phyloP scores from a whole-genome alignment of 2,329 filamentous ascomycete species.

The Fusarium ramigenum region DNA sequence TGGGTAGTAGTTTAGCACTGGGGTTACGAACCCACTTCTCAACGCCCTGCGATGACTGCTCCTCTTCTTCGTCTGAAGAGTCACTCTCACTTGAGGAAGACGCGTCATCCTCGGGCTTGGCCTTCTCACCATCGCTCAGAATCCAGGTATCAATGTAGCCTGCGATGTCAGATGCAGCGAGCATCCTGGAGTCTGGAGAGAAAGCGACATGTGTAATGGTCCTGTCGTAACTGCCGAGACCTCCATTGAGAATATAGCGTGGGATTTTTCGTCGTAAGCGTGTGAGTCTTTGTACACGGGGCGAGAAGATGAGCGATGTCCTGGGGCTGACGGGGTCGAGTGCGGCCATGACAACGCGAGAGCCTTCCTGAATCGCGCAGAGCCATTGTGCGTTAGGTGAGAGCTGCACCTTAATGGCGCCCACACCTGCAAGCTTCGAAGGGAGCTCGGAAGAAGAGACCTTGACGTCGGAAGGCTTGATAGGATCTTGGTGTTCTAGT shows the following conservation, averaged over 20 bases:
- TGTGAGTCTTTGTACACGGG: slow-evolving; percentile 55
- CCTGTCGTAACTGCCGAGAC: slow-evolving; percentile 79
- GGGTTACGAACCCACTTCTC: slow-evolving; percentile 81
- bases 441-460: slow-evolving; percentile 77
- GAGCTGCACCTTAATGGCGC: slow-evolving; percentile 75
- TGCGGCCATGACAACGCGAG: slow-evolving; percentile 60
- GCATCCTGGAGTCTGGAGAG: slow-evolving; percentile 79
- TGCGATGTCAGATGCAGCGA: slow-evolving; percentile 82
- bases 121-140: slow-evolving; percentile 56
- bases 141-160: slow-evolving; percentile 91
- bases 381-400: slow-evolving; percentile 78
- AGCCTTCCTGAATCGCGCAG: slow-evolving; percentile 69
- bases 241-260: slow-evolving; percentile 67
- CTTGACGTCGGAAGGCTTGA: slow-evolving; percentile 67
- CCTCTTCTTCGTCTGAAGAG: slow-evolving; percentile 57
- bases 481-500: slow-evolving; percentile 62
- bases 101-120: slow-evolving; percentile 48
- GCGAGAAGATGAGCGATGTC: slow-evolving; percentile 44
- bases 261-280: slow-evolving; percentile 64
- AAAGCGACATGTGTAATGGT: slow-evolving; percentile 80
- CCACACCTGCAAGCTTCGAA: slow-evolving; percentile 62
- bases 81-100: slow-evolving; percentile 52
- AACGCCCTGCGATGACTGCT: slow-evolving; percentile 48
- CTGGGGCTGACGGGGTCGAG: slow-evolving; percentile 34
- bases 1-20: slow-evolving; percentile 73